These are phyloP conservation scores for Thermochaetoides thermophila DNA, from an alignment of 495 filamentous ascomycete genomes.

Conservation along the genomic window DNA sequence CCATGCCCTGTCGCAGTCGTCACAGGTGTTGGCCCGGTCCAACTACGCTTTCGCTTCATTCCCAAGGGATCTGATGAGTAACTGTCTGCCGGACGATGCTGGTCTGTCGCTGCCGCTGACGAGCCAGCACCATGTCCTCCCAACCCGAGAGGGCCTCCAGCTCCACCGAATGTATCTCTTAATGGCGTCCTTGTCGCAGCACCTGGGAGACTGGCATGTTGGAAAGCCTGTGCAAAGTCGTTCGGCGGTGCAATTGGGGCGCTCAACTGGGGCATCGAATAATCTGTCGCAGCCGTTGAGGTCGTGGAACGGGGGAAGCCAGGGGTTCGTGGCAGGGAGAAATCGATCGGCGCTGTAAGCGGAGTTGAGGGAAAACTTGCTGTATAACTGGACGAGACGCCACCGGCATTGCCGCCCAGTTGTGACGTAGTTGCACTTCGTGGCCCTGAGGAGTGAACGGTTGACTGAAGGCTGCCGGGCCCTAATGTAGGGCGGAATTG, in stretches of 20 bases:
- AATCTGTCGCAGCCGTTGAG: slow-evolving; percentile 28
- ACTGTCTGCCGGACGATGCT: slow-evolving; percentile 15
- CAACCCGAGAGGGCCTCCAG: slow-evolving; percentile 17
- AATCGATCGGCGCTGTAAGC: slow-evolving; percentile 38
- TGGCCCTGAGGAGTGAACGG: slow-evolving; percentile 23
- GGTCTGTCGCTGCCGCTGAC: too few species aligned
- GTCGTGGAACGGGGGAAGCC: slow-evolving; percentile 16
- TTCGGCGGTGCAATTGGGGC: slow-evolving; percentile 38
- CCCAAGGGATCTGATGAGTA: slow-evolving; percentile 26
- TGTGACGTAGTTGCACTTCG: slow-evolving; percentile 25
- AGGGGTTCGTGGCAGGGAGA: slow-evolving; percentile 27
- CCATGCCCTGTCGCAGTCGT: slow-evolving; percentile 9
- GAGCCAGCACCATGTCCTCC: too few species aligned
- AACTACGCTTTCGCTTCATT: slow-evolving; percentile 39
- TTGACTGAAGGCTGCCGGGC: slow-evolving; percentile 23
- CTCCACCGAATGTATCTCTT: slow-evolving; percentile 26
- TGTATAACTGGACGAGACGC: slow-evolving; percentile 30
- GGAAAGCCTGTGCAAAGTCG: slow-evolving; percentile 37
- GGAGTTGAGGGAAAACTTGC: slow-evolving; percentile 38
- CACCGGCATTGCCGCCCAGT: slow-evolving; percentile 18
- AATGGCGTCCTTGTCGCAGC: slow-evolving; percentile 25
- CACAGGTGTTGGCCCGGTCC: slow-evolving; percentile 12
- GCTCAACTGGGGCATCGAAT: slow-evolving; percentile 40
- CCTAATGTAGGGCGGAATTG: slow-evolving; percentile 33
- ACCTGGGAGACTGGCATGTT: too few species aligned